Base-by-base conservation (phyloP, 2,329 filamentous ascomycete species). In the Fusarium verticillioides region DNA sequence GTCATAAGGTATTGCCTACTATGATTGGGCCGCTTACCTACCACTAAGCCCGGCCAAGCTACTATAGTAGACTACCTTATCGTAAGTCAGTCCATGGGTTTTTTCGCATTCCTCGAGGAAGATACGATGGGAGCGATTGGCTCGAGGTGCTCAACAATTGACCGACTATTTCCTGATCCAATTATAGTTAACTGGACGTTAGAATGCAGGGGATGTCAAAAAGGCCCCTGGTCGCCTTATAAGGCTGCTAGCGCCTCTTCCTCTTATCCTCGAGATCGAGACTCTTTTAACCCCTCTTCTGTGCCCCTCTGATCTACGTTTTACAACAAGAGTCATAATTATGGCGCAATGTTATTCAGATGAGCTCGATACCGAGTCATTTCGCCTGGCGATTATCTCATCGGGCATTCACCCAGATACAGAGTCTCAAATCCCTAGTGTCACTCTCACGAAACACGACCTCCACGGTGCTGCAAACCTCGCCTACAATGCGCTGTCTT, bases 341-440 rank as follows among this genome's bases (percentile, higher is more conserved):
- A 68, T 68, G 65, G 42, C 47, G 36, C 54, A 68, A 34, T 28
- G 28, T 1, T 68, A 68, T 23, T 21, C 36, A 9, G 65, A 68
- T 4, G 4, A 18, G 7, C 54, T 68, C 6, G 36, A 54, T 11
- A 30, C 30, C 0, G n/a, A 43, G 6, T 68, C 19, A 0, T 68
- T 68, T 4, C 65, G 65, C 21, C 36, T 68, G 2, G 65, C 63
- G 0, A 32, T 13, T 2, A 15, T 68, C 5, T 61, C 30, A 0
- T 5, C n/a, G 0, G 63, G 1, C 8, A 16, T 2, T 2, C 16
- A 16, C 9, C 42, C 47, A 1, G 16, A 43, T 6, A 39, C 36
- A 4, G 9, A 23, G 0, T 2, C 19, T 0, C 4, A 12, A 9
- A 4, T 68, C 3, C 63, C 9, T 2, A 62, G 32, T 30, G 26